Evolutionary conservation across 2,329 filamentous ascomycete species (phyloP), one percentile per base, ranked within the genome.

Genomic region (Aspergillus sclerotialis): DNA sequence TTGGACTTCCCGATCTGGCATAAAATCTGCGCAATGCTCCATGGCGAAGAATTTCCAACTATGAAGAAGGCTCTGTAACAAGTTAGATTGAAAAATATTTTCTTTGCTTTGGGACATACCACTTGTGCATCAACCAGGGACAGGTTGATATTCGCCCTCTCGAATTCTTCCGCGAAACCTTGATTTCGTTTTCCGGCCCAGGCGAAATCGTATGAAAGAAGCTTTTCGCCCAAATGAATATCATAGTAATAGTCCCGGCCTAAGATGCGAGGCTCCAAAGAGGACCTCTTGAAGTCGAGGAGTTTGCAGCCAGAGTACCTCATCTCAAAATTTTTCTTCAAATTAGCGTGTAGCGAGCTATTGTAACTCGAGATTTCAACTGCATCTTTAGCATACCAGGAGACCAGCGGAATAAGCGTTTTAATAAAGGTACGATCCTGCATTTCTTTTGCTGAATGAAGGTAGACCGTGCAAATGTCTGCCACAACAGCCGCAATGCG

Each of bases 71-170:
- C 79, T 76, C 82, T 86, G 50, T 23, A 38, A 26, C 30, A 43
- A 46, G 38, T 37, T 9, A 23, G 14, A 29, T 46, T 67, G 50
- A 64, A 46, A 16, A 19, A 9, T 28, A 26, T 32, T 23, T 4
- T 30, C 14, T 18, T 18, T 33, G 2, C 2, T 17, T 16, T 24
- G 23, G 26, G 32, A 57, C 80, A 64, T 69, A 85, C 80, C 45
- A 92, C 81, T 65, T 98, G 88, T 15, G 90, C 85, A 58, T 96
- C 88, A 21, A 98, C 87, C 21, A 94, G 70, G 15, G 89, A 94
- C 33, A 98, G 61, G 59, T 98, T 96, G 42, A 83, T 68, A 58
- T 98, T 98, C 27, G 90, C 92, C 40, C 80, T 79, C 50, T 81
- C 76, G 63, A 98, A 82, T 56, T 98, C 92, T 31, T 76, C 75